Evolutionary conservation across 805 yeast species (phyloP).

Genomic region (Candida odintsovae): DNA sequence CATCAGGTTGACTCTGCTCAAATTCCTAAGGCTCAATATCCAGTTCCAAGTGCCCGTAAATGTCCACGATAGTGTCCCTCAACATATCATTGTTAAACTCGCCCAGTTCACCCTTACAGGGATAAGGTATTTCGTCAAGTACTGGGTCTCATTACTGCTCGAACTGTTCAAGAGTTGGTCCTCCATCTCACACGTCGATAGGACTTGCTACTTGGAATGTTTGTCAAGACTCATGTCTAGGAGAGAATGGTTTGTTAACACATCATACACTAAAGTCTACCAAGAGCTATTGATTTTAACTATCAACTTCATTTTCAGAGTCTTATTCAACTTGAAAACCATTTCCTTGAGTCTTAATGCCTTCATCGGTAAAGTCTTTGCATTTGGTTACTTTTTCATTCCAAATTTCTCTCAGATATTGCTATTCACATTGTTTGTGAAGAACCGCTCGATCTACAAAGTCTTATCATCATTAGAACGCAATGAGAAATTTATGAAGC

Average conservation of each 20-base stretch:
- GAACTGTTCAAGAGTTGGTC: slow-evolving; percentile 8
- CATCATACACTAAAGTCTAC: slow-evolving; percentile 3
- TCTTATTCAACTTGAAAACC: slow-evolving; percentile 13
- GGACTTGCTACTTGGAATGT: slow-evolving; percentile 27
- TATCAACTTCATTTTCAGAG: slow-evolving; percentile 8
- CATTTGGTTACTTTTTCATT: slow-evolving; percentile 44
- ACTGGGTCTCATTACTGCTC: slow-evolving; percentile 8
- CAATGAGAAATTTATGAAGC: neutral
- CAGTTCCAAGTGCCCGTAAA: slow-evolving; percentile 3
- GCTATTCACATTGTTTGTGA: slow-evolving; percentile 50
- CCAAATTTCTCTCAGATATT: slow-evolving; percentile 46
- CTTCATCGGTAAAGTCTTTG: slow-evolving; percentile 59
- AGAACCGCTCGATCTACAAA: slow-evolving; percentile 37
- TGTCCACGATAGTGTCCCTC: neutral
- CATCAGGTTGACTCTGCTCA: slow-evolving; percentile 11
- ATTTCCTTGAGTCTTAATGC: slow-evolving; percentile 24
- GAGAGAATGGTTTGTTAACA: slow-evolving; percentile 20
- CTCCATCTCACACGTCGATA: slow-evolving; percentile 9
- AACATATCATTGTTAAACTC: neutral
- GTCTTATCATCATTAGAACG: slow-evolving; percentile 3
- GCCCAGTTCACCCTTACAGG: neutral
- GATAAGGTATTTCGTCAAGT: slow-evolving; percentile 1
- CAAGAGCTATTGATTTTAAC: slow-evolving; percentile 6
- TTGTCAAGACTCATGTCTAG: slow-evolving; percentile 27
- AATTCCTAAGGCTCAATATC: slow-evolving; percentile 8